These are phyloP conservation scores for Sporothrix brasiliensis DNA, from an alignment of 2,329 filamentous ascomycete species.

Conservation along the genomic window DNA sequence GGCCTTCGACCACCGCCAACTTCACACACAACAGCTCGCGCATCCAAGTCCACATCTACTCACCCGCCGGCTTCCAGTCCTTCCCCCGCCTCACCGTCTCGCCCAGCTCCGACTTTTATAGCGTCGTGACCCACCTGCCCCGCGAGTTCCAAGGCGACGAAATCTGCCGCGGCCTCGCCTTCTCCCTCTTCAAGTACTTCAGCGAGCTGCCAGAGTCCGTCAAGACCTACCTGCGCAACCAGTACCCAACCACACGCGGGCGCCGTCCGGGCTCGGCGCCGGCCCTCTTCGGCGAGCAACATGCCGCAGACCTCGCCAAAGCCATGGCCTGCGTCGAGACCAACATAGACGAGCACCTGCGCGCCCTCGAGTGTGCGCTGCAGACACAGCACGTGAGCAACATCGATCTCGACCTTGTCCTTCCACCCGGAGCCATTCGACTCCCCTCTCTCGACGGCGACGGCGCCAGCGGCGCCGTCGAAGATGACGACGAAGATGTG, in stretches of 20 bases:
- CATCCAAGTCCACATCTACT: conserved; percentile 92
- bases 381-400: conserved; percentile 81
- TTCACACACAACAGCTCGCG: conserved; percentile 85
- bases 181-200: conserved; percentile 94
- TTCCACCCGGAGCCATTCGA: conserved; percentile 74
- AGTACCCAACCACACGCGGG: conserved; percentile 57
- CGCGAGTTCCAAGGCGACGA: conserved; percentile 96
- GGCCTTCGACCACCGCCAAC: conserved; percentile 85
- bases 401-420: conserved; percentile 82
- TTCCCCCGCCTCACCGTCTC: conserved; percentile 92
- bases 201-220: conserved; percentile 77
- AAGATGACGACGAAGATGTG: conserved; percentile 66
- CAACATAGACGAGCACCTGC: conserved; percentile 69
- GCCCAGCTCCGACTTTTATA: conserved; percentile 87
- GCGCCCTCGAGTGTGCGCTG: conserved; percentile 72
- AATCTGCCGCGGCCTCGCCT: conserved; percentile 84
- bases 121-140: conserved; percentile 84
- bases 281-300: conserved; percentile 81
- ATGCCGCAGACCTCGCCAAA: conserved; percentile 87
- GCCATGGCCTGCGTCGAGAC: conserved; percentile 83
- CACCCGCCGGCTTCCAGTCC: conserved; percentile 82
- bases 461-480: conserved; percentile 42
- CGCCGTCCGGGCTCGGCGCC: conserved; percentile 66
- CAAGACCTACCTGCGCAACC: conserved; percentile 68
- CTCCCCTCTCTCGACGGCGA: conserved; percentile 51